Evolutionary conservation across 768 basidiomycete species (phyloP), one percentile per base, ranked within the genome.

Genomic region (Kwoniella sp.): DNA sequence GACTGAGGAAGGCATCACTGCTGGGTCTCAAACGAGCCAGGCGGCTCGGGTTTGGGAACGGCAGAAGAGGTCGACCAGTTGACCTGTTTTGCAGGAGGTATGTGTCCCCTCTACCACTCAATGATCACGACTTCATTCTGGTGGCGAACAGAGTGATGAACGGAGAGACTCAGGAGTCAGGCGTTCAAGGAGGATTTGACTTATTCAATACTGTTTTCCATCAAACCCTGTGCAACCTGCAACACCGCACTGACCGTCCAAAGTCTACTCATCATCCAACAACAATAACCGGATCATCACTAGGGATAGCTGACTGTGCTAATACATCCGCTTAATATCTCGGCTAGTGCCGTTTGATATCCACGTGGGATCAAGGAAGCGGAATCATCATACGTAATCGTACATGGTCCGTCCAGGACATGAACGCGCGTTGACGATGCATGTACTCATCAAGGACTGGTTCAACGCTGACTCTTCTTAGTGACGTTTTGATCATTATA

Each of bases 1-100:
- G 30, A 30, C 54, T 34, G 34, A 29, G 26, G 54, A 55, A 55
- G 54, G 54, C 54, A 55, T 55, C 20, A 55, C 34, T 23, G 29
- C 30, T 25, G 20, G n/a, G 20, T 55, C 20, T 31, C 30, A 28
- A 28, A 55, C 29, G 54, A 34, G 34, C 29, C 29, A 30, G 54
- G 30, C 29, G n/a, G 28, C 28, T 52, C 41, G 20, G 41, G 11
- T 8, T 13, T 37, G 7, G 34, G 11, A 11, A 17, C 41, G 41
- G 41, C 41, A 20, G 41, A 3, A 3, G 41, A 45, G 41, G 34
- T 5, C 7, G 5, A 37, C 34, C 5, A 37, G 34, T 37, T 13
- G 34, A 37, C 13, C 7, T 37, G 13, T 37, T 13, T 37, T 13
- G 7, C 5, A 37, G 34, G 7, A 37, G 13, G 5, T 5, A 37